Conservation (phyloP, 495 filamentous ascomycete species). For the Pseudoneurospora amorphoporcata region DNA sequence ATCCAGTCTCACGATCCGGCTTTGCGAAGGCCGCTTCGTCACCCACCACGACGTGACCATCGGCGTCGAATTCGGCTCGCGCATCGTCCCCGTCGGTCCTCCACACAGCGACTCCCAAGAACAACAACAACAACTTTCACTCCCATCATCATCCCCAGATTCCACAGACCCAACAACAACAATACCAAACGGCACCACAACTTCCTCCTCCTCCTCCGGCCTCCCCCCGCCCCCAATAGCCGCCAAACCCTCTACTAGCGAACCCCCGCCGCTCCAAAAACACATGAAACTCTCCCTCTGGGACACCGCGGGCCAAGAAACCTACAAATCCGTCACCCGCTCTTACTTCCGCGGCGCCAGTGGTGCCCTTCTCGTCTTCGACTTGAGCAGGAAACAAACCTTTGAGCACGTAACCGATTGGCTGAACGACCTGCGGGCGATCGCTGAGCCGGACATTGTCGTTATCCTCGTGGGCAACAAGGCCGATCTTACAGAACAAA, state of each 20-base stretch:
- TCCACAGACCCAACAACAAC: not conserved
- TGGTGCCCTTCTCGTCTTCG: conserved; percentile 88
- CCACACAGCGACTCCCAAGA: conserved; percentile 38
- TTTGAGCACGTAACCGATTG: conserved; percentile 79
- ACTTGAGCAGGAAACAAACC: conserved; percentile 78
- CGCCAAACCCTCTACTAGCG: conserved; percentile 4
- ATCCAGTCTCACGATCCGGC: conserved; percentile 78
- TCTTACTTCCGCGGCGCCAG: conserved; percentile 92
- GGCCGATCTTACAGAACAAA: conserved; percentile 55
- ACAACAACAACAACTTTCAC: not conserved
- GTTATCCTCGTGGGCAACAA: conserved; percentile 96
- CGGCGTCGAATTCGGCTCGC: conserved; percentile 91
- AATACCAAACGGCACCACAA: not conserved
- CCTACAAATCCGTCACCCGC: conserved; percentile 88
- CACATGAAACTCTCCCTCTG: conserved; percentile 71
- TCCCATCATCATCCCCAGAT: not conserved
- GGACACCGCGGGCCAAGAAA: conserved; percentile 98
- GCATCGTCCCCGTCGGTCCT: conserved; percentile 85
- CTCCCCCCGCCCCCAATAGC: conserved; percentile 25
- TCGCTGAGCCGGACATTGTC: conserved; percentile 88
- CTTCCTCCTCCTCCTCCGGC: conserved; percentile 7
- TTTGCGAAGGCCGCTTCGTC: conserved; percentile 94
- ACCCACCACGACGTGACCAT: conserved; percentile 93
- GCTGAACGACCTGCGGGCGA: conserved; percentile 84
- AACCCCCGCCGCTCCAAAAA: conserved; percentile 41